Evolutionary conservation across 169 alveolate species (phyloP), one percentile per base, ranked within the genome.

Genomic region (Besnoitia besnoiti): DNA sequence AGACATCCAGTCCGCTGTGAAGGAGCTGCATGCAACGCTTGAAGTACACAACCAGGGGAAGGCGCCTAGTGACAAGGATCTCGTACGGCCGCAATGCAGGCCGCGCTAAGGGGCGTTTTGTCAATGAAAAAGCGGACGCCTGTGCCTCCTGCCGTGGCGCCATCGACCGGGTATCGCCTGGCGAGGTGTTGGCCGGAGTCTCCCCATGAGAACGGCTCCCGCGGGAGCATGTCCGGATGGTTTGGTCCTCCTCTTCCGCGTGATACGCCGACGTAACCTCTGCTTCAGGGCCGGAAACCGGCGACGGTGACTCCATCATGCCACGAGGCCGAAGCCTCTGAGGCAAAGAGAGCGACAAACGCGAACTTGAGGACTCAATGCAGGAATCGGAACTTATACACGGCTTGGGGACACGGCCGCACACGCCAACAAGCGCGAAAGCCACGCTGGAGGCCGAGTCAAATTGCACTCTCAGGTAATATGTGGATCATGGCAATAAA

Each of bases 71-170:
- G 37, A 91, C 94, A 24, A 59, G 87, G 44, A 91, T 87, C 46
- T 91, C 94, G 47, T 82, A 61, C 5, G 94, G 94, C 40, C 90
- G 94, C 3, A 91, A 59, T 33, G 90, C 76, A 14, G 94, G 90
- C 55, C 94, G 85, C 39, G 94, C 61, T 0, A 90, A 24, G 46
- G 82, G 46, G n/a, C n/a, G 16, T 73, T 73, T 73, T 37, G 82
- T 73, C 82, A 73, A n/a, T 8, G 46, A 73, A 8, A 73, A 73
- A 10, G 67, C 67, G 12, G 67, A 55, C 3, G 67, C 67, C 67
- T 3, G 33, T 5, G 24, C 30, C 7, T 1, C 67, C 27, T 16
- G 67, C 24, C 3, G 12, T 16, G n/a, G 5, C 14, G 55, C 24
- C 55, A 14, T 8, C 55, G 55, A 5, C 14, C 55, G 5, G 14